A percentile compares a stretch with the other conserved stretches of the same genome.
phyloP scores from a whole-genome alignment of 768 basidiomycete genomes.

The Agaricus blazei region DNA sequence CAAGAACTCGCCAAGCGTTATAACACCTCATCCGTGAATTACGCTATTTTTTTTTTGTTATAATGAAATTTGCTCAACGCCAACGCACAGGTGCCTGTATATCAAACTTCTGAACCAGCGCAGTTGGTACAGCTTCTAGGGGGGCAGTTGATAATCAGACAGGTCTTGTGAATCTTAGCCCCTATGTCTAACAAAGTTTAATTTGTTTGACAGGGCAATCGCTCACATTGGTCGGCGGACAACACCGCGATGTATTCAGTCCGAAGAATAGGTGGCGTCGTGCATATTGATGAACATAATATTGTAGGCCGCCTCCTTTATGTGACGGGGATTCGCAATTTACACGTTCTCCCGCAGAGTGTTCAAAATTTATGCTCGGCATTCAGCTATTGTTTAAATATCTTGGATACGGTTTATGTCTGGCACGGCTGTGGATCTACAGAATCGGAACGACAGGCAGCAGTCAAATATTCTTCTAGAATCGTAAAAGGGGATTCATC shows the following conservation, averaged over 20 bases:
- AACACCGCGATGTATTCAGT: constrained; percentile 82
- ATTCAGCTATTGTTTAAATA: constrained; percentile 75
- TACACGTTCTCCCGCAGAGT: constrained; percentile 27
- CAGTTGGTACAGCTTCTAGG: constrained; percentile 63
- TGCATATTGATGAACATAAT: constrained; percentile 70
- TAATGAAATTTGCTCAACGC: neutral
- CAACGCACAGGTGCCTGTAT: constrained; percentile 32
- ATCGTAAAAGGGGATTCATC: constrained; percentile 32
- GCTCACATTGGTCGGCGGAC: constrained; percentile 65
- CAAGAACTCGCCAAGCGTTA: constrained; percentile 71
- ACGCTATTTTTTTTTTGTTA: neutral
- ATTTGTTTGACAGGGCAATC: neutral
- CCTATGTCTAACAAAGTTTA: neutral
- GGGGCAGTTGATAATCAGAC: constrained; percentile 66
- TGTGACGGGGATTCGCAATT: neutral
- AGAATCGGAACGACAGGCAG: constrained; percentile 53
- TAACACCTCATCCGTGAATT: constrained; percentile 55
- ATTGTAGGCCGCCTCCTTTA: constrained; percentile 36
- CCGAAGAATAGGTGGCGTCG: constrained; percentile 41
- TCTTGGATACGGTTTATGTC: constrained; percentile 68
- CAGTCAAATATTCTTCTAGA: constrained; percentile 51
- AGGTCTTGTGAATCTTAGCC: constrained; percentile 37
- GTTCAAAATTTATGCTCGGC: constrained; percentile 74
- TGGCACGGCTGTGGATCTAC: constrained; percentile 79
- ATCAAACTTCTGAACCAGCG: constrained; percentile 60